A percentile compares a stretch with the other conserved stretches of the same genome.
phyloP scores from a whole-genome alignment of 2,329 filamentous ascomycete genomes.

The Arthrobotrys entomopaga region DNA sequence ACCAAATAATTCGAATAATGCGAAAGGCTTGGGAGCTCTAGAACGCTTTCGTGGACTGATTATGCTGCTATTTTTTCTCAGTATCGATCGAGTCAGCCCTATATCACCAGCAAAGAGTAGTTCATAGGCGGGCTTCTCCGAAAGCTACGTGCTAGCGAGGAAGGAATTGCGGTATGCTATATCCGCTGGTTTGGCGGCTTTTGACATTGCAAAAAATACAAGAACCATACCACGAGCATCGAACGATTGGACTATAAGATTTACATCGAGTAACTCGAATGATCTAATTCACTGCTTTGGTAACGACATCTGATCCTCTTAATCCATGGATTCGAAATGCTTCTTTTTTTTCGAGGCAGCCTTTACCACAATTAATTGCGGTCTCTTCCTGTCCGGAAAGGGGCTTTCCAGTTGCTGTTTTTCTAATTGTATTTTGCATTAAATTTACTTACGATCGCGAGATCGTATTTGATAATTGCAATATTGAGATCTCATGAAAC shows the following conservation, averaged over 20 bases:
- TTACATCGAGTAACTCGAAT: constrained; percentile 47
- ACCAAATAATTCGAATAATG: constrained; percentile 20
- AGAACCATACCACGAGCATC: constrained; percentile 26
- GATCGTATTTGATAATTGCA: constrained; percentile 24
- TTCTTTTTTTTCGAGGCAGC: neutral
- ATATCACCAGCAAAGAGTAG: constrained; percentile 13
- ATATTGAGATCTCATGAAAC: constrained; percentile 15
- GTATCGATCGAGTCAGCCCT: constrained; percentile 31
- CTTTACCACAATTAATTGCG: constrained; percentile 4
- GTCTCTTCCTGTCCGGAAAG: neutral
- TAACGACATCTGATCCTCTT: constrained; percentile 42
- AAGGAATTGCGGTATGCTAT: no score
- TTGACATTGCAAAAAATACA: no score
- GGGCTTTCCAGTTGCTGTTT: neutral
- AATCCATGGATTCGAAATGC: neutral
- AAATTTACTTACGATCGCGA: constrained; percentile 29
- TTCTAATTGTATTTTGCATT: constrained; percentile 4
- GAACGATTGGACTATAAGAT: constrained; percentile 45
- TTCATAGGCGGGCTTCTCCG: constrained; percentile 42
- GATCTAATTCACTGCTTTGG: constrained; percentile 41
- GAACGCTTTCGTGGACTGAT: constrained; percentile 30
- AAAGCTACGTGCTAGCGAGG: neutral
- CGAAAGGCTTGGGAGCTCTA: constrained; percentile 39
- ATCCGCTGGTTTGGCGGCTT: no score
- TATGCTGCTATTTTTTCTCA: constrained; percentile 10